Evolutionary conservation across 1,139 yeast genomes (phyloP), one percentile per base, ranked within the genome.

Genomic region (Geotrichum carabidarum): DNA sequence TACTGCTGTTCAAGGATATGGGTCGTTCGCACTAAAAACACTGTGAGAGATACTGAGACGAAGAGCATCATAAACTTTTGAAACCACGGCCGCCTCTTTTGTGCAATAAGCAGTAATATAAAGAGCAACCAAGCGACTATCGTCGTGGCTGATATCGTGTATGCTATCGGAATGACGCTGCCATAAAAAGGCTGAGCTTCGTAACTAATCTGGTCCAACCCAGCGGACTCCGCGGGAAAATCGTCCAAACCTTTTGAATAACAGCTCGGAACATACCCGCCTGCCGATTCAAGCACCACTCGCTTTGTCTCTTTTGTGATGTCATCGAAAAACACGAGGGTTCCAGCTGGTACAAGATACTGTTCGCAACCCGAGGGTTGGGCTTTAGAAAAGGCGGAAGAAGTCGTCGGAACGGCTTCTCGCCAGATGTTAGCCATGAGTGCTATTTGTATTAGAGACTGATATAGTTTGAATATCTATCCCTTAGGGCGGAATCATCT

Each of bases 1-100:
- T 84, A 85, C 58, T 72, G 74, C 1, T 40, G 8, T 34, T 65
- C 57, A 8, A 70, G 63, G 9, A 61, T 58, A 14, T 54, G 45
- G 6, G 68, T 64, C 12, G 67, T 61, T 31, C 60, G 60, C 4
- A 65, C 61, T 38, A 68, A 61, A 15, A 68, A 64, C 6, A 69
- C 61, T 1, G 72, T 68, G 34, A 72, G 59, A 9, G 71, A 58
- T 0, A 65, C 62, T 1, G 72, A 69, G 0, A 67, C 65, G 35
- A 67, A 60, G 11, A 65, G 48, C 1, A 70, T 59, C 1, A 72
- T 68, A 14, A 70, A 51, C 44, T 63, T 65, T 51, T 72, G 75
- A 41, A 71, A 62, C 60, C 66, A 60, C 3, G 75, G 74, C 30
- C 74, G 61, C 36, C 58, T 57, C 44, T 61, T 61, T 44, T 65